Evolutionary conservation across 305 asterid species (phyloP), one percentile per base, ranked within the genome.

Genomic region (Solanum aculeatissimum): DNA sequence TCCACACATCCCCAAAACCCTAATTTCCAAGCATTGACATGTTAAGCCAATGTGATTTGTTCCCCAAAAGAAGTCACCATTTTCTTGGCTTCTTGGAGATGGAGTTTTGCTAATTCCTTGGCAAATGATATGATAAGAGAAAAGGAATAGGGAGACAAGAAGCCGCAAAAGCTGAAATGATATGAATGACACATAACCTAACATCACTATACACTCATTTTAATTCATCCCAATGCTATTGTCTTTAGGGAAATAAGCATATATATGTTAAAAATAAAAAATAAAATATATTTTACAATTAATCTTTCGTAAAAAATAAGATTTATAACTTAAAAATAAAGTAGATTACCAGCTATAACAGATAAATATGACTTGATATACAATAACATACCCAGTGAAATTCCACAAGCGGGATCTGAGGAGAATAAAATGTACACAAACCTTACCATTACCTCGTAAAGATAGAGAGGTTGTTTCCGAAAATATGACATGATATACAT

Each of bases 71-170:
- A 84, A 85, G 87, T 87, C 87, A 84, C 86, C 83, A 54, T 70
- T 16, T 75, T 82, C 75, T 85, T 92, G 92, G 87, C 86, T 60
- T 89, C 86, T 89, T 90, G 90, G 91, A 74, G 86, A 84, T 91
- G 93, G 93, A 86, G 88, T 86, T 89, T 90, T 92, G 90, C 88
- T 62, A 87, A 70, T 75, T 55, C 84, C 85, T 75, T 51, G 72
- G 81, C 89, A 83, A 86, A 78, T 84, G 65, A 86, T 83, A 81
- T 45, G 66, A 86, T 58, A 55, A 63, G 47, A 60, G 6, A 66
- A 32, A 29, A 18, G 18, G 19, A 9, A 77, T 78, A 72, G 87
- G 88, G 87, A 57, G 88, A 87, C 89, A 86, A 78, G 62, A 71
- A 70, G 85, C 79, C 81, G 82, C 81, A 54, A 86, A 38, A 68